These are phyloP conservation scores for Ochromonas danica DNA, from an alignment of 108 stramenopile genomes.

Conservation along the genomic window DNA sequence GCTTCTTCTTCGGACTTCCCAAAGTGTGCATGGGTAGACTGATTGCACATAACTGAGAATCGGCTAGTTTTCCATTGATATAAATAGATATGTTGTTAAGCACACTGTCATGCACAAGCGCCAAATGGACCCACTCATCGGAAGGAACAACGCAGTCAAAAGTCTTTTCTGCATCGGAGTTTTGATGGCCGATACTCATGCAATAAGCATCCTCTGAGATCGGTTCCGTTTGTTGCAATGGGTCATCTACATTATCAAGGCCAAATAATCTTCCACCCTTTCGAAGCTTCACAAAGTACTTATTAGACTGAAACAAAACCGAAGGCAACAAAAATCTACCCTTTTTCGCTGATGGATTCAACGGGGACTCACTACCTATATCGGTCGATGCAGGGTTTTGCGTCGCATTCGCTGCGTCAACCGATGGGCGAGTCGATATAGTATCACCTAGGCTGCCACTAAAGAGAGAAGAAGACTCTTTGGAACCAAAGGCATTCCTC, in stretches of 20 bases:
- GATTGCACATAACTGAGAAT: not conserved
- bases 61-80: not conserved
- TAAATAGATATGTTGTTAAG: not conserved
- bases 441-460: too few relatives aligned
- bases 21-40: not conserved
- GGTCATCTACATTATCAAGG: slow-evolving; percentile 2
- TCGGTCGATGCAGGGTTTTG: not conserved
- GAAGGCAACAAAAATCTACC: too few relatives aligned
- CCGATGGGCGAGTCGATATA: too few relatives aligned
- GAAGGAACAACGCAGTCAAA: slow-evolving; percentile 8
- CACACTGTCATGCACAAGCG: not conserved
- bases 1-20: not conserved
- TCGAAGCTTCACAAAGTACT: slow-evolving; percentile 18
- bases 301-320: not conserved
- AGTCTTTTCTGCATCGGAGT: not conserved
- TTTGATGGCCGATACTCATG: not conserved
- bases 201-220: slow-evolving; percentile 12
- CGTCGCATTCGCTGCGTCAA: too few relatives aligned
- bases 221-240: not conserved
- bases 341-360: too few relatives aligned
- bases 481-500: too few relatives aligned
- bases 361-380: not conserved
- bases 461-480: too few relatives aligned
- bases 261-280: not conserved
- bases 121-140: slow-evolving; percentile 22